Evolutionary conservation across 257 asterid species (phyloP).

Genomic region (Petunia axillaris): DNA sequence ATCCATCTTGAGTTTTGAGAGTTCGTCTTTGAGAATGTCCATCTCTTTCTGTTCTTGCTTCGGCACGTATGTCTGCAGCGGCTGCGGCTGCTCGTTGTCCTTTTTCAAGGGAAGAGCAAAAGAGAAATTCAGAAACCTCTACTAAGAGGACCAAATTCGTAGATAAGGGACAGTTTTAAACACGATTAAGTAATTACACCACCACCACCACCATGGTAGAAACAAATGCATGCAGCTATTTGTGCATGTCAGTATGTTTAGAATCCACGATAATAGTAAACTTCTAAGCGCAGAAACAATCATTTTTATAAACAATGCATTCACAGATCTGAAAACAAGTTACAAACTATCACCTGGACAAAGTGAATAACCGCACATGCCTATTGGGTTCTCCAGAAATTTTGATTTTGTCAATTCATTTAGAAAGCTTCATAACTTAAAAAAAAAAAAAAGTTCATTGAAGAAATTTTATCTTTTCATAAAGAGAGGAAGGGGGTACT

Average conservation of each 20-base stretch:
- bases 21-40: conserved; percentile 62
- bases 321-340: background rate
- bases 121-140: conserved; percentile 1
- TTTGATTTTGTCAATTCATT: background rate
- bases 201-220: too few species aligned
- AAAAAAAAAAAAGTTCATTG: background rate
- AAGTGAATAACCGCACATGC: background rate
- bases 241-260: background rate
- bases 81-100: conserved; percentile 20
- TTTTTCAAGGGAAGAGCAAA: background rate
- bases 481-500: background rate
- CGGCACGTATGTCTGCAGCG: conserved; percentile 26
- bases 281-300: background rate
- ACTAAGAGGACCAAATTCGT: background rate
- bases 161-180: background rate
- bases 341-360: background rate
- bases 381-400: background rate
- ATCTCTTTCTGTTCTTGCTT: conserved; percentile 48
- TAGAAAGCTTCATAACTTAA: background rate
- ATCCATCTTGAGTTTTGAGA: conserved; percentile 53
- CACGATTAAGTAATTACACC: background rate
- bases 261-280: background rate
- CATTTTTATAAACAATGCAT: background rate
- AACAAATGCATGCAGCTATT: background rate
- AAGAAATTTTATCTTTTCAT: conserved; percentile 2